A percentile compares a stretch with the other conserved stretches of the same genome.
Conservation (phyloP, 768 basidiomycete species). For the Mycena vulgaris region DNA sequence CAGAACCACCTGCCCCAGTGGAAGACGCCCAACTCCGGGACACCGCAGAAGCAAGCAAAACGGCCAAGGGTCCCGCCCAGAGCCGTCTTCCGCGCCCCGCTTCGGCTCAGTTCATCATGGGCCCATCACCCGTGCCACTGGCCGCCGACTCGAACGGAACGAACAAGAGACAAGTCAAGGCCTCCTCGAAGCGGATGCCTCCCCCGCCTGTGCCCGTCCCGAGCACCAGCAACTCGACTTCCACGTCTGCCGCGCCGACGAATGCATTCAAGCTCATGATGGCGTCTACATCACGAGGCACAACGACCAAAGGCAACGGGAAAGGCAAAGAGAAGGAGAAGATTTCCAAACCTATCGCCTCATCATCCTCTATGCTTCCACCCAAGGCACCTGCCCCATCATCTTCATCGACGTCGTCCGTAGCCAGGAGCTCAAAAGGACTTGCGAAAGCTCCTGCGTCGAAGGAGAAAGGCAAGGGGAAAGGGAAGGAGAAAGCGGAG, state of each 20-base stretch:
- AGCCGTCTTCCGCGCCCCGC: conserved; percentile 56
- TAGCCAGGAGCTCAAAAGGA: conserved; percentile 28
- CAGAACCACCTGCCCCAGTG: conserved; percentile 4
- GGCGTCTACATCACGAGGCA: conserved; percentile 40
- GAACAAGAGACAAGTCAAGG: too few relatives aligned
- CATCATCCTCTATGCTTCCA: conserved; percentile 25
- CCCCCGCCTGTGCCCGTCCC: conserved; percentile 29
- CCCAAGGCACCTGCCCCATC: conserved; percentile 7
- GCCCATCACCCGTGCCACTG: conserved; percentile 31
- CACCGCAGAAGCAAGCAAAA: conserved; percentile 36
- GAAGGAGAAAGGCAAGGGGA: conserved; percentile 38
- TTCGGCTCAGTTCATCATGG: conserved; percentile 33
- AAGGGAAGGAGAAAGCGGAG: conserved; percentile 40
- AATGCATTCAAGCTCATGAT: conserved; percentile 56
- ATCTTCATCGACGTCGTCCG: conserved; percentile 23
- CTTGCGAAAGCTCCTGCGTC: conserved; percentile 5
- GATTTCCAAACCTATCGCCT: conserved; percentile 10
- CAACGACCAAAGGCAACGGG: conserved; percentile 42
- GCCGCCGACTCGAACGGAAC: too few relatives aligned
- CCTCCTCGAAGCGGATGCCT: conserved; percentile 15
- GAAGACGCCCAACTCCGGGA: conserved; percentile 9
- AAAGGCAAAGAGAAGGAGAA: conserved; percentile 47
- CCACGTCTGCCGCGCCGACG: conserved; percentile 31
- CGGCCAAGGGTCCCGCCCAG: conserved; percentile 36
- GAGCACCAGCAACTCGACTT: conserved; percentile 33